A percentile compares a stretch with the other conserved stretches of the same genome.
phyloP scores from a whole-genome alignment of 129 eudicot genomes.

The Saussurea involucrata region DNA sequence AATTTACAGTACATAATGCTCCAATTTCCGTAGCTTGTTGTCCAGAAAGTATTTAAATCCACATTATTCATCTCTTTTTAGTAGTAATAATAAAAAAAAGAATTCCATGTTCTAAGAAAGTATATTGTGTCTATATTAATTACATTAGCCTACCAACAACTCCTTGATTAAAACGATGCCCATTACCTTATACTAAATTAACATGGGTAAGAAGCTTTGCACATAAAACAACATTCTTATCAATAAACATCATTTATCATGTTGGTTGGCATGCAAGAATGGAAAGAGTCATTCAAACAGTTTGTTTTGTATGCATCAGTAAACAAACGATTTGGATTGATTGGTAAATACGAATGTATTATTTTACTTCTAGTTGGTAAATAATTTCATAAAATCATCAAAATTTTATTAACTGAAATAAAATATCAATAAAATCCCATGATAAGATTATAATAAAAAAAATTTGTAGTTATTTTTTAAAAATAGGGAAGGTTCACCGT shows the following conservation, averaged over 20 bases:
- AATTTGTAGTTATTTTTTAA: not conserved
- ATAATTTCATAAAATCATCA: not conserved
- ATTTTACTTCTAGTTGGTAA: not conserved
- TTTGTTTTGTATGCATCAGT: not conserved
- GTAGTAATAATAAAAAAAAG: not conserved
- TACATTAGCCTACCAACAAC: not conserved
- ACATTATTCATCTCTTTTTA: not conserved
- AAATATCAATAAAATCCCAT: not conserved
- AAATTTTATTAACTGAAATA: not conserved
- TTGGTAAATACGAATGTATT: not conserved
- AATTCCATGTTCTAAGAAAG: not conserved
- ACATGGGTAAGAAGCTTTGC: not conserved
- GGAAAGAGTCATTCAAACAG: not conserved
- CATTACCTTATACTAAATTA: not conserved
- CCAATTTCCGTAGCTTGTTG: not conserved
- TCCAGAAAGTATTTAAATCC: not conserved
- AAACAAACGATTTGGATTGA: not conserved
- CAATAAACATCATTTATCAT: too few species aligned
- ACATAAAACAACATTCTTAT: too few species aligned
- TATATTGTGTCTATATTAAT: not conserved
- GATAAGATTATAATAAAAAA: not conserved
- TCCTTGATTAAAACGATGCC: not conserved
- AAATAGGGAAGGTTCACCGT: slow-evolving; percentile 47
- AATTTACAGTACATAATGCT: not conserved
- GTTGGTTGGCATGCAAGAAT: too few species aligned